Conservation (phyloP, 345 rosid species). For the Rhodamnia rubescens region DNA sequence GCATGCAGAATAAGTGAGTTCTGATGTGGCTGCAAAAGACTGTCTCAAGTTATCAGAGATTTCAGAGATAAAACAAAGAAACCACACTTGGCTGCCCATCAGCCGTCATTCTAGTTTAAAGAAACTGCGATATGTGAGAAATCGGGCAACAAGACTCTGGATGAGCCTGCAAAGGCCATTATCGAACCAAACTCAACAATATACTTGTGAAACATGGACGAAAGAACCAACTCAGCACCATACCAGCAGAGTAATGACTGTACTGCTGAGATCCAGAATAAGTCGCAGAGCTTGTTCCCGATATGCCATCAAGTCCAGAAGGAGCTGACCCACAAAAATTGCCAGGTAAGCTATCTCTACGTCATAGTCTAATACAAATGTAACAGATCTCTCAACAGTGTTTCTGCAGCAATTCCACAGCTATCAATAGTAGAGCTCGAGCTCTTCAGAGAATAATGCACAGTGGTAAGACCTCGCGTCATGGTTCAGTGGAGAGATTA, state of each 20-base stretch:
- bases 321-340: conserved; percentile 38
- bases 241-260: conserved; percentile 96
- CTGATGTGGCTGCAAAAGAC: conserved; percentile 97
- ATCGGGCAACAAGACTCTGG: not conserved
- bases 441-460: not conserved
- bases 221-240: conserved; percentile 19
- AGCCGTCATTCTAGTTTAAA: not conserved
- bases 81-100: not conserved
- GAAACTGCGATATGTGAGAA: not conserved
- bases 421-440: not conserved
- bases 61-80: conserved; percentile 3
- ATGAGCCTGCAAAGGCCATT: not conserved
- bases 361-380: not conserved
- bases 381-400: not conserved
- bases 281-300: conserved; percentile 96
- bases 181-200: not conserved
- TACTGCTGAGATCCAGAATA: conserved; percentile 94
- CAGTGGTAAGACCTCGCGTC: not conserved
- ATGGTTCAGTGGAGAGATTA: not conserved
- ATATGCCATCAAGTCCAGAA: conserved; percentile 93
- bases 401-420: not conserved
- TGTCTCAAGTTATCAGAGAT: conserved; percentile 53
- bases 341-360: not conserved
- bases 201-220: not conserved
- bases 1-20: conserved; percentile 94